Percentiles rank a stretch among this genome's conserved stretches.
phyloP scores from a whole-genome alignment of 148 eudicot species.

The Cornus kousa region DNA sequence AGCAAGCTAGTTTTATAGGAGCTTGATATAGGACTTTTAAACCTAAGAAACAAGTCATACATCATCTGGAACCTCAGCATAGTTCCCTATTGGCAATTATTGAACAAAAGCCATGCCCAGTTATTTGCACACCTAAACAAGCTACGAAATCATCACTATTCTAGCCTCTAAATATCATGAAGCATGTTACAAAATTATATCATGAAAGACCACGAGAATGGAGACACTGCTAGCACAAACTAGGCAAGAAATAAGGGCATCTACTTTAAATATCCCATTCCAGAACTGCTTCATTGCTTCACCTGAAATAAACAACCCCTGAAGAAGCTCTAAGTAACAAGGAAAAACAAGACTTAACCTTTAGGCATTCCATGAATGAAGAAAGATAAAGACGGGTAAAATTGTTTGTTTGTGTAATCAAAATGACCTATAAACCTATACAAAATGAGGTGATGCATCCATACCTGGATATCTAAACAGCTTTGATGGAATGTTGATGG shows the following conservation, averaged over 20 bases:
- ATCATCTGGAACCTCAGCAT: too few relatives aligned
- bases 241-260: neutral
- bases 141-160: too few relatives aligned
- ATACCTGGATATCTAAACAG: conserved; percentile 76
- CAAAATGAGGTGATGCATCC: conserved; percentile 12
- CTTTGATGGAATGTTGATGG: conserved; percentile 87
- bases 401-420: neutral
- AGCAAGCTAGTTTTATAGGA: too few relatives aligned
- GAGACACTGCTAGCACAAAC: neutral
- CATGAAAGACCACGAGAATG: neutral
- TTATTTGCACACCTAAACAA: too few relatives aligned
- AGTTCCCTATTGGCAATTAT: too few relatives aligned
- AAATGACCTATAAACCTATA: neutral
- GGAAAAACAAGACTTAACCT: neutral
- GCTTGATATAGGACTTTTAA: too few relatives aligned
- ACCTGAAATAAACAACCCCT: neutral
- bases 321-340: neutral
- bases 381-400: neutral
- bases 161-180: too few relatives aligned
- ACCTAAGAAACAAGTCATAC: too few relatives aligned
- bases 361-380: neutral
- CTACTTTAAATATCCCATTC: neutral
- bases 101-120: too few relatives aligned
- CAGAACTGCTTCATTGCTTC: neutral
- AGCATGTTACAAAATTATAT: too few relatives aligned